Base-by-base conservation (phyloP, 164 flowering plant genomes). In the Stephania cephalantha region DNA sequence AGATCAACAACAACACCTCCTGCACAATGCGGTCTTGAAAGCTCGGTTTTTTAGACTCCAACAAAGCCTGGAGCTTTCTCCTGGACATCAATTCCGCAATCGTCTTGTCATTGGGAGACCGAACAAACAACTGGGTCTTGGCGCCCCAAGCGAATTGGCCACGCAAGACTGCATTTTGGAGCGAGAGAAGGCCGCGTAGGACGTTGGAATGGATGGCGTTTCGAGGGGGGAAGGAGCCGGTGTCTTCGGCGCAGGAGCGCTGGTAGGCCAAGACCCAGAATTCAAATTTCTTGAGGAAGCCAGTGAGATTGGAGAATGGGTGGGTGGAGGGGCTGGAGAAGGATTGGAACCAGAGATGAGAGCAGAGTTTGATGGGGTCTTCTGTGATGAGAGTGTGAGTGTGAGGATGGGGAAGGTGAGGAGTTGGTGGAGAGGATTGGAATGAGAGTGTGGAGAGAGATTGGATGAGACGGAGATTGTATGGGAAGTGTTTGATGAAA, bases 251-350 rank as follows among this genome's bases (percentile, higher is more conserved):
- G 72, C 87, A 85, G 69, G 91, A 79, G 30, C 97, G 91, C 72
- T 95, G 98, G 77, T 93, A 95, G n/a, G 98, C 95, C 52, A 95
- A 79, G 76, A 93, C 86, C 97, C 98, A 95, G 78, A 95, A 85
- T 75, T 95, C 98, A 81, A 92, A 85, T 74, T 93, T 92, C 74
- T 88, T 82, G 73, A 95, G 88, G 81, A 91, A 95, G 65, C 93
- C 94, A 8, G 95, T 85, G 81, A 93, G 93, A 80, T 91, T 91
- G 29, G 86, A 55, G 82, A 90, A 86, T 20, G 91, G 84, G 35
- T 81, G 75, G 71, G 69, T 52, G 77, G 83, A 58, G 0, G 80
- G 85, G 35, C 84, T 77, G 0, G 97, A 85, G 83, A 90, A 91
- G 71, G 95, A 78, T 71, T 84, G 81, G 80, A 92, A 88, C 97